phyloP scores from a whole-genome alignment of 331 rosid genomes.

The Cydonia oblonga region DNA sequence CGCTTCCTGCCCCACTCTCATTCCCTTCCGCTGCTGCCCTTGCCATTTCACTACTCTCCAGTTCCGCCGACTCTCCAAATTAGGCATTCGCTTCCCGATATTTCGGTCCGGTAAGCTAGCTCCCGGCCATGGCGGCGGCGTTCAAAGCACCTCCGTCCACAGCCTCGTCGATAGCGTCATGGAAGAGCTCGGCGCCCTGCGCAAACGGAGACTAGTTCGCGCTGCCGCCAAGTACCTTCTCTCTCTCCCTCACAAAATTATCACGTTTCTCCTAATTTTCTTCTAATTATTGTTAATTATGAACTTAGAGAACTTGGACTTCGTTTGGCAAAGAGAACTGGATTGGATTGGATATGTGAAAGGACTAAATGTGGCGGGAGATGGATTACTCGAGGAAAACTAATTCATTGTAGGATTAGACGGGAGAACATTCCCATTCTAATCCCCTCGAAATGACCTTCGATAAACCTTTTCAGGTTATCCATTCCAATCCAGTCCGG shows the following conservation, averaged over 20 bases:
- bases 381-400: background rate
- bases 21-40: constrained; percentile 34
- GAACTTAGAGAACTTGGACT: background rate
- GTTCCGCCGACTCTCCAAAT: constrained; percentile 13
- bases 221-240: constrained; percentile 40
- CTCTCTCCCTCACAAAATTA: background rate
- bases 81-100: constrained; percentile 5
- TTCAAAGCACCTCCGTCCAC: constrained; percentile 36
- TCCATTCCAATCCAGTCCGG: background rate
- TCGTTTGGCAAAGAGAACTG: background rate
- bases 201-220: constrained; percentile 33
- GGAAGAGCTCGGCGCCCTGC: constrained; percentile 50
- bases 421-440: background rate
- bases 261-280: background rate
- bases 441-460: background rate
- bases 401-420: background rate
- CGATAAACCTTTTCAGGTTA: background rate
- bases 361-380: background rate
- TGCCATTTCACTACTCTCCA: constrained; percentile 19
- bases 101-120: constrained; percentile 11
- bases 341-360: background rate
- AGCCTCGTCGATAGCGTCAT: constrained; percentile 52
- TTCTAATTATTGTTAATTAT: background rate
- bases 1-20: constrained; percentile 42
- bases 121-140: constrained; percentile 29